Evolutionary conservation across 1,139 yeast species (phyloP), one percentile per base, ranked within the genome.

Genomic region (Candida mesenterica): DNA sequence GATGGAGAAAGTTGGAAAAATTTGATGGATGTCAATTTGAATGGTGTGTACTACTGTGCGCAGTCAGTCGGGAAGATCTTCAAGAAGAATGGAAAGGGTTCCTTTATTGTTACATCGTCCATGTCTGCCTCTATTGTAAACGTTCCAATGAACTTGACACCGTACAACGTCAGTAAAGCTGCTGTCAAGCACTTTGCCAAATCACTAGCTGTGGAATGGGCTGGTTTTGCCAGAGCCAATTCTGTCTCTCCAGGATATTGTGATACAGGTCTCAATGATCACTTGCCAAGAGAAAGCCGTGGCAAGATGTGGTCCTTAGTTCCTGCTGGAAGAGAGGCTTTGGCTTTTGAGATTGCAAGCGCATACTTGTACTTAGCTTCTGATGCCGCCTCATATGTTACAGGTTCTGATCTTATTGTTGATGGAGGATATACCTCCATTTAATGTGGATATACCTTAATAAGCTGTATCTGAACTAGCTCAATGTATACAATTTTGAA

Each of bases 301-400:
- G 50, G 52, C 43, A 40, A 42, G 34, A 38, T 10, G 24, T 30
- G 33, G 33, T 27, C 34, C 18, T 36, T 44, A 47, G 45, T 43
- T 28, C 50, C 52, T 6, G 32, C 46, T 45, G 50, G 50, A 16
- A 41, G 52, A 39, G 50, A 48, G 36, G 50, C 45, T 15, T 42
- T 40, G 31, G 27, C 49, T 10, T 42, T 42, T 18, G 52, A 48
- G 33, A 42, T 48, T 45, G 49, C 41, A 20, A 50, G 52, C 10
- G 50, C 49, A 6, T 48, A 48, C 40, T 42, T 46, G 17, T 48
- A 48, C 43, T 44, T 48, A 34, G 52, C 50, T 14, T 41, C 46
- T 10, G 52, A 48, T 30, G 52, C 52, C 15, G 43, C 49, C 24
- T 40, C 52, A 4, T 48, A 41, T 41, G 47, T 50, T 24, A 48